A percentile compares a stretch with the other conserved stretches of the same genome.
These are phyloP conservation scores for Torulaspora franciscae DNA, from an alignment of 805 yeast genomes.

Conservation along the genomic window DNA sequence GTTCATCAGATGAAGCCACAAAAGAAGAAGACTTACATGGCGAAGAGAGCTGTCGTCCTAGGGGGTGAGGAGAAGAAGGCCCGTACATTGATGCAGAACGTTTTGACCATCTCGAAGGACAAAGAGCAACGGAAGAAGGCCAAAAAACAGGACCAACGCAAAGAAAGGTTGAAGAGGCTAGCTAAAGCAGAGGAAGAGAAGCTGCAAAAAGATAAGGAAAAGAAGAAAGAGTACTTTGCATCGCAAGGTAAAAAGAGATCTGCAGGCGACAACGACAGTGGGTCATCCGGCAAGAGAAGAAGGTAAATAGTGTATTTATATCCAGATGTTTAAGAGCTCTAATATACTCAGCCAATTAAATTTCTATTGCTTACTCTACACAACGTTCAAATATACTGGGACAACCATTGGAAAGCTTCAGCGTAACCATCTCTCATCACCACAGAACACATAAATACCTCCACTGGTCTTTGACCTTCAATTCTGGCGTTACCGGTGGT, in stretches of 20 bases:
- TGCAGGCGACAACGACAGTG: slow-evolving; percentile 28
- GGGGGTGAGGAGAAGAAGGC: slow-evolving; percentile 93
- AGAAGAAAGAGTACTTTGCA: slow-evolving; percentile 82
- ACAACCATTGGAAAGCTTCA: slow-evolving; percentile 97
- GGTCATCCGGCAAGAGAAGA: slow-evolving; percentile 18
- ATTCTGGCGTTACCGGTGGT: slow-evolving; percentile 84
- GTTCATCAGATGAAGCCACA: slow-evolving; percentile 84
- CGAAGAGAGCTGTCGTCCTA: slow-evolving; percentile 88
- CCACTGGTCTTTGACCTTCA: slow-evolving; percentile 82
- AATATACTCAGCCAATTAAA: background rate
- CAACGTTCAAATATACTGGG: slow-evolving; percentile 70
- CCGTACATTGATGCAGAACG: slow-evolving; percentile 79
- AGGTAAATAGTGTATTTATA: background rate
- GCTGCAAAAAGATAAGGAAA: slow-evolving; percentile 70
- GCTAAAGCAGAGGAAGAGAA: slow-evolving; percentile 70
- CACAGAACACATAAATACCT: slow-evolving; percentile 95
- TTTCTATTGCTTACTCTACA: background rate
- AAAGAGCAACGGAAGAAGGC: slow-evolving; percentile 72
- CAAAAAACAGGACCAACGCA: slow-evolving; percentile 71
- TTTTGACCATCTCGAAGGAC: slow-evolving; percentile 76
- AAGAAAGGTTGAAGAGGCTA: slow-evolving; percentile 65
- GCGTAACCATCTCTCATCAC: slow-evolving; percentile 99
- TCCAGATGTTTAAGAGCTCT: background rate
- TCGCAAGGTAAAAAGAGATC: slow-evolving; percentile 62
- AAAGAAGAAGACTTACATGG: slow-evolving; percentile 72